phyloP scores from a whole-genome alignment of 768 basidiomycete species.

The Cyathus striatus region DNA sequence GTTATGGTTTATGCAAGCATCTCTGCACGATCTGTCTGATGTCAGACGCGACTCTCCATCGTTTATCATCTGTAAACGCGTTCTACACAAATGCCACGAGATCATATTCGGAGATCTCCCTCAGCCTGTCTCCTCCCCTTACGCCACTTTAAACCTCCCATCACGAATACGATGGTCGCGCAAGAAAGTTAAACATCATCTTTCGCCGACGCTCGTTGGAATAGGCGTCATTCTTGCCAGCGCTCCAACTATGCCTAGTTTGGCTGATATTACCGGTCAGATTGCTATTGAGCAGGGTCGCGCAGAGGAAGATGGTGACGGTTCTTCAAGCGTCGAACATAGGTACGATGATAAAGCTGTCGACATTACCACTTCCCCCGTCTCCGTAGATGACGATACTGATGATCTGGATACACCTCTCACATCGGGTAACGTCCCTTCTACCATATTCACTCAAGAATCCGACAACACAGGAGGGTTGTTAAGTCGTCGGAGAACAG shows the following conservation, averaged over 20 bases:
- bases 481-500: slow-evolving; percentile 39
- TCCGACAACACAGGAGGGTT: slow-evolving; percentile 15
- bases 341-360: slow-evolving; percentile 41
- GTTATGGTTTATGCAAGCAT: slow-evolving; percentile 98
- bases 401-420: slow-evolving; percentile 36
- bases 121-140: slow-evolving; percentile 59
- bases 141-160: slow-evolving; percentile 52
- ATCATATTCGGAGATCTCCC: slow-evolving; percentile 93
- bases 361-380: slow-evolving; percentile 11
- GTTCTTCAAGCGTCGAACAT: slow-evolving; percentile 41
- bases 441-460: slow-evolving; percentile 7
- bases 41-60: slow-evolving; percentile 61
- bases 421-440: slow-evolving; percentile 21
- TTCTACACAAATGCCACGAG: slow-evolving; percentile 88
- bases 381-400: slow-evolving; percentile 32
- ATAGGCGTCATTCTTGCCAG: slow-evolving; percentile 80
- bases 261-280: slow-evolving; percentile 72
- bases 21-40: slow-evolving; percentile 73
- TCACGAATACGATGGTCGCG: slow-evolving; percentile 42
- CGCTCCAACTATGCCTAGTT: slow-evolving; percentile 65
- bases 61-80: slow-evolving; percentile 88
- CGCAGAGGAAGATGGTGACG: slow-evolving; percentile 53
- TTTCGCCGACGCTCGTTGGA: slow-evolving; percentile 77
- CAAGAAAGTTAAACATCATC: slow-evolving; percentile 67
- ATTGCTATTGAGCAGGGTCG: slow-evolving; percentile 90